Evolutionary conservation across 2,329 filamentous ascomycete genomes (phyloP).

Genomic region (Aspergillus ochraceus): DNA sequence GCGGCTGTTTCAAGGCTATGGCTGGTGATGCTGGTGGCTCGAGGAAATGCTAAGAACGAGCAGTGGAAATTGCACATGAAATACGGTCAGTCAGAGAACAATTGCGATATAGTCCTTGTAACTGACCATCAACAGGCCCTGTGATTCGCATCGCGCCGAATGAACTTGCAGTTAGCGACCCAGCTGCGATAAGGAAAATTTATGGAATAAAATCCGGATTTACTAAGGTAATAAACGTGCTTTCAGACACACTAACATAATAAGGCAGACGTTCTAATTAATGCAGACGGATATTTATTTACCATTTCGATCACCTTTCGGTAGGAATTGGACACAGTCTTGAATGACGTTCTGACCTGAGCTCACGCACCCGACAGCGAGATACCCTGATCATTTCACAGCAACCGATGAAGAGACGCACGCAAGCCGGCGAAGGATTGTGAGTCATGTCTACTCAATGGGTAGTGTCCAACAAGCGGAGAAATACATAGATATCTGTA

Average conservation of each 20-base stretch:
- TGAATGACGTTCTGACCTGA: neutral
- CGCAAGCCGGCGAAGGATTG: constrained; percentile 24
- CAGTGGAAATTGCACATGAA: constrained; percentile 19
- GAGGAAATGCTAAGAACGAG: constrained; percentile 23
- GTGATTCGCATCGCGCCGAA: constrained; percentile 24
- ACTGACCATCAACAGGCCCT: constrained; percentile 9
- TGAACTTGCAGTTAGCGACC: constrained; percentile 24
- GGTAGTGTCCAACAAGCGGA: constrained; percentile 29
- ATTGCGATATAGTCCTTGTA: neutral
- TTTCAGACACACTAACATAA: neutral
- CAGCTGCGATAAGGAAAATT: constrained; percentile 24
- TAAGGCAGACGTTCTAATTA: neutral
- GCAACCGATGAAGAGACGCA: constrained; percentile 24
- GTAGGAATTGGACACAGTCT: constrained; percentile 2
- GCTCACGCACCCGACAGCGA: constrained; percentile 4
- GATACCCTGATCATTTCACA: constrained; percentile 27
- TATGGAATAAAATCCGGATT: constrained; percentile 17
- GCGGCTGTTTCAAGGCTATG: constrained; percentile 27
- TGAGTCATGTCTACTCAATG: constrained; percentile 25
- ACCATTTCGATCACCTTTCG: constrained; percentile 19
- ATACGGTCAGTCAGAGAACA: constrained; percentile 10
- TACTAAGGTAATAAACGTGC: constrained; percentile 14
- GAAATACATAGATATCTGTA: constrained; percentile 25
- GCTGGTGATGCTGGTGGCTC: constrained; percentile 22
- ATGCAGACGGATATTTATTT: constrained; percentile 30